Conservation (phyloP, 176 grass and related monocot genomes). For the Avena eriantha region DNA sequence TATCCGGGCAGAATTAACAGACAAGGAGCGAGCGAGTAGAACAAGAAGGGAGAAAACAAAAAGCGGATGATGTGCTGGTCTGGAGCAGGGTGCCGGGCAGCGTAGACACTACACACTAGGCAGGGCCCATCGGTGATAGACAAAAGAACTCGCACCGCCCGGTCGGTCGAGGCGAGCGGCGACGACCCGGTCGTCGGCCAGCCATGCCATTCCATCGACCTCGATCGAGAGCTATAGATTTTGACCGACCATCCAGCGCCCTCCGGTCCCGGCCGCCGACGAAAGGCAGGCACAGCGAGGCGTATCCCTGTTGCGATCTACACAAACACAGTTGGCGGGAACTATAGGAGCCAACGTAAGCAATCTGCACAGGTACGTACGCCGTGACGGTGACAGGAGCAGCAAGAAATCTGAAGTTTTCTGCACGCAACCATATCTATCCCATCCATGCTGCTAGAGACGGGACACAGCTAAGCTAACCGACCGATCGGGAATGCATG, state of each 20-base stretch:
- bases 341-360: background rate
- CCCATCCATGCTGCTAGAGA: background rate
- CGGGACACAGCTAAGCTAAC: background rate
- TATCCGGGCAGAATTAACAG: background rate
- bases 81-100: no score
- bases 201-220: background rate
- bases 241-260: background rate
- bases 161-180: slow-evolving; percentile 30
- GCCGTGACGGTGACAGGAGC: background rate
- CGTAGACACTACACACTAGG: background rate
- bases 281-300: background rate
- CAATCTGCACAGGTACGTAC: background rate
- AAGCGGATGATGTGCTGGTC: background rate
- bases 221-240: background rate
- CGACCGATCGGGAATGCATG: background rate
- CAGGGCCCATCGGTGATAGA: slow-evolving; percentile 8
- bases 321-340: background rate
- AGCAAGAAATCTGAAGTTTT: background rate
- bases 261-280: background rate
- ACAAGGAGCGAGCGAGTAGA: background rate
- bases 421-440: background rate
- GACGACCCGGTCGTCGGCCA: slow-evolving; percentile 15
- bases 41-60: slow-evolving; percentile 16
- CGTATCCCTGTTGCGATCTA: background rate
- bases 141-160: slow-evolving; percentile 42